A percentile compares a stretch with the other conserved stretches of the same genome.
Conservation (phyloP, 2,329 filamentous ascomycete species). For the Penicillium sp. region DNA sequence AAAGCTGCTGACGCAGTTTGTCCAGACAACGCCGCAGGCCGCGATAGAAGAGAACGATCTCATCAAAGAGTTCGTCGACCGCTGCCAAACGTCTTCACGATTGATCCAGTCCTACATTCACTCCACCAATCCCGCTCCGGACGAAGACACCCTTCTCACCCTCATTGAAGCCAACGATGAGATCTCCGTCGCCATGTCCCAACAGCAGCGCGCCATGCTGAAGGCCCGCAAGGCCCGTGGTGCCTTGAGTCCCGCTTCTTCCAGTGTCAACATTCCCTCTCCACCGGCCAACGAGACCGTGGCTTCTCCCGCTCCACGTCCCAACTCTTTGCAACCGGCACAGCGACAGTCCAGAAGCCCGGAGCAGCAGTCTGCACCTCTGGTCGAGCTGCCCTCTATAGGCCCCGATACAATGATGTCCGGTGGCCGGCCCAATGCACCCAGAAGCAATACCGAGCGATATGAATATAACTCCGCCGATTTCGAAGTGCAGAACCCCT, state of each 20-base stretch:
- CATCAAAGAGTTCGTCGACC: conserved; percentile 83
- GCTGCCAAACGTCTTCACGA: conserved; percentile 73
- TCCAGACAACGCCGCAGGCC: conserved; percentile 72
- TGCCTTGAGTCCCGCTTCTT: conserved; percentile 15
- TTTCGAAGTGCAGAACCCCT: conserved; percentile 42
- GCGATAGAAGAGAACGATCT: conserved; percentile 82
- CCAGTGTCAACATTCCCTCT: conserved; percentile 14
- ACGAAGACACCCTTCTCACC: conserved; percentile 89
- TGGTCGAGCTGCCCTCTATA: conserved; percentile 12
- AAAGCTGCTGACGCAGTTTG: conserved; percentile 84
- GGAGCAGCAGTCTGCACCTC: conserved; percentile 6
- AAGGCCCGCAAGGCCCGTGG: conserved; percentile 48
- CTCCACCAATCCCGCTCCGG: conserved; percentile 70
- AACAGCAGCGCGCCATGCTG: conserved; percentile 75
- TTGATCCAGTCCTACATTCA: conserved; percentile 84
- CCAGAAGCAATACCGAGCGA: conserved; percentile 9
- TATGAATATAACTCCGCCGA: conserved; percentile 39
- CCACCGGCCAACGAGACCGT: conserved; percentile 15
- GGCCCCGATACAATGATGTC: conserved; percentile 9
- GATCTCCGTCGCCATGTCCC: conserved; percentile 72
- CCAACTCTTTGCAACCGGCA: conserved; percentile 7
- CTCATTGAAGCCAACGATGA: conserved; percentile 94
- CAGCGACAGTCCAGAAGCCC: conserved; percentile 1
- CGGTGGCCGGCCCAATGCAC: conserved; percentile 11
- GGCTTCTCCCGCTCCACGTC: conserved; percentile 15